These are phyloP conservation scores for Ophiosphaerella narmari DNA, from an alignment of 2,329 filamentous ascomycete species.

Conservation along the genomic window DNA sequence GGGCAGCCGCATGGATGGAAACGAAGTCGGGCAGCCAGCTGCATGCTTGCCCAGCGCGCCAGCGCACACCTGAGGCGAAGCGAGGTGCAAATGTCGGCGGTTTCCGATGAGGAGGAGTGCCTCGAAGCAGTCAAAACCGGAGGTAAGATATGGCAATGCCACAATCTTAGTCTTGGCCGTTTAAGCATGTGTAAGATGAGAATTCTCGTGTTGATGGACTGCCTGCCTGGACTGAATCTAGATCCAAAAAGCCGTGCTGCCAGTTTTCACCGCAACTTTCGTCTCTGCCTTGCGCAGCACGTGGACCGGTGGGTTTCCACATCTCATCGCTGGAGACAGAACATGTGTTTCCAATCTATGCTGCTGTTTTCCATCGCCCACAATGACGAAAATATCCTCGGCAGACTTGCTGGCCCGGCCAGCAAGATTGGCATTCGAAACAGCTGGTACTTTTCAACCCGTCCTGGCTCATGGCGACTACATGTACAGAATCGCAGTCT, in stretches of 20 bases:
- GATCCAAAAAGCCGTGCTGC: conserved; percentile 6
- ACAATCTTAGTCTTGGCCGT: conserved; percentile 12
- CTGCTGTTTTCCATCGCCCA: too few relatives aligned
- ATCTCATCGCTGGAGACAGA: too few relatives aligned
- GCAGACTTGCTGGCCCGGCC: too few relatives aligned
- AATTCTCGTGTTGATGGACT: too few relatives aligned
- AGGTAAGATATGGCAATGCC: conserved; percentile 5
- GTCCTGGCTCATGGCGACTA: too few relatives aligned
- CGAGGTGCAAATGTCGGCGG: conserved; percentile 1
- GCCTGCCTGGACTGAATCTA: neutral
- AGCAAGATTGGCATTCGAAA: too few relatives aligned
- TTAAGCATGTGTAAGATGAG: too few relatives aligned
- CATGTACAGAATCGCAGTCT: too few relatives aligned
- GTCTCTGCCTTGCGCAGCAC: conserved; percentile 33
- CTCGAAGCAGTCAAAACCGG: neutral
- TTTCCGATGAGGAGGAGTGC: neutral
- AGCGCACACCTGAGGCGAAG: conserved; percentile 26
- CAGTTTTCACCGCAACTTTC: conserved; percentile 27
- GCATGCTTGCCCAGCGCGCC: conserved; percentile 22
- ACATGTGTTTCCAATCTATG: neutral
- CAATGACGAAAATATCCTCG: too few relatives aligned
- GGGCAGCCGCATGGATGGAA: conserved; percentile 10
- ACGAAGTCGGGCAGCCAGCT: conserved; percentile 2
- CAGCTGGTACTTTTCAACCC: too few relatives aligned
- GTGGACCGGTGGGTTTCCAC: too few relatives aligned